A percentile compares a stretch with the other conserved stretches of the same genome.
Evolutionary conservation across 352 stramenopile species (phyloP).

Genomic region (Pilasporangium apinafurcum): DNA sequence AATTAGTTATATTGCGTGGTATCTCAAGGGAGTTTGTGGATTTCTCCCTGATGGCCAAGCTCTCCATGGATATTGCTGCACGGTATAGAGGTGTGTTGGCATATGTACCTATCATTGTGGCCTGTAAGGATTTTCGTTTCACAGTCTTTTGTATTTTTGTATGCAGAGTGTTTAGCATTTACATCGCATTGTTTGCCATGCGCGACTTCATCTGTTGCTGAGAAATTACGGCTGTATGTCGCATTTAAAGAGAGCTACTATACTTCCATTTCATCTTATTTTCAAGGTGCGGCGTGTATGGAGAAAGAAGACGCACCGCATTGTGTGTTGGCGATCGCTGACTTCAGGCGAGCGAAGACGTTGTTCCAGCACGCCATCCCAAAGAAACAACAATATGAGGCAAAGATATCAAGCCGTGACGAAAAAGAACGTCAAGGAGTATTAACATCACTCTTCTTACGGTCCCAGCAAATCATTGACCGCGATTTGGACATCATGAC

Average conservation of each 20-base stretch:
- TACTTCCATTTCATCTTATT: constrained; percentile 44
- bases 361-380: constrained; percentile 22
- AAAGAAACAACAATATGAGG: constrained; percentile 31
- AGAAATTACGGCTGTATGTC: constrained; percentile 35
- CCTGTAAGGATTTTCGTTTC: too few relatives aligned
- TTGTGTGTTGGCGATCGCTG: constrained; percentile 49
- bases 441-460: constrained; percentile 35
- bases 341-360: constrained; percentile 43
- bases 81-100: constrained; percentile 41
- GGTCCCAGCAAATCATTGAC: constrained; percentile 59
- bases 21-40: constrained; percentile 55
- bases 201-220: constrained; percentile 23
- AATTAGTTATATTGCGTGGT: constrained; percentile 56
- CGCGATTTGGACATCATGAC: constrained; percentile 65
- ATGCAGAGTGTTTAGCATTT: constrained; percentile 24
- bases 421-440: constrained; percentile 26
- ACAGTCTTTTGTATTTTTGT: background rate
- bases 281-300: constrained; percentile 57
- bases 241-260: constrained; percentile 65
- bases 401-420: constrained; percentile 22
- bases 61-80: constrained; percentile 45
- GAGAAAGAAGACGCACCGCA: constrained; percentile 31
- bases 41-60: constrained; percentile 58
- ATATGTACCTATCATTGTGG: too few relatives aligned
- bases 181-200: constrained; percentile 23